Evolutionary conservation across 2,329 filamentous ascomycete species (phyloP), one percentile per base, ranked within the genome.

Genomic region (Fusarium pseudonygamai): DNA sequence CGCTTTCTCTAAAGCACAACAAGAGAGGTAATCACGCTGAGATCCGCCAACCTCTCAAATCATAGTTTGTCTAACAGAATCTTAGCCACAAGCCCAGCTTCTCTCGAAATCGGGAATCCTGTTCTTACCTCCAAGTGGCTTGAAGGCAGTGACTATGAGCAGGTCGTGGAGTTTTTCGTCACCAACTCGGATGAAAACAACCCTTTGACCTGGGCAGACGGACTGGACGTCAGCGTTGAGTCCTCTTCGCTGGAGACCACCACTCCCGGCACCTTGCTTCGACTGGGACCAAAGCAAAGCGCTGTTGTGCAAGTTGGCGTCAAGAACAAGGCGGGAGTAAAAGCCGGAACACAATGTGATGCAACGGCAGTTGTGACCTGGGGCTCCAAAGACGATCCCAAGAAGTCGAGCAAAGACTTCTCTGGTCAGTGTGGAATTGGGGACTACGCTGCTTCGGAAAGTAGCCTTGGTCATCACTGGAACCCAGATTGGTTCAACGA

Each of bases 41-140:
- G 5, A 8, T 20, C 1, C 7, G 0, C 4, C 3, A 20, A 3
- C 11, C 0, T 12, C 11, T 26, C 7, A 2, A 26, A 20, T 14
- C 16, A 45, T 9, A 14, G 3, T 0, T 32, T 32, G 1, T 13
- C 32, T 32, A 6, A 32, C 30, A 30, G 3, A 30, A 4, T 12
- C 11, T 4, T 9, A 46, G 43, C 43, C 8, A 22, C 18, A 28
- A 46, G 26, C 26, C 26, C 43, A 46, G 26, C 18, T 22, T 46
- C 43, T 11, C 18, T 46, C 6, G 18, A 11, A 11, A 46, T 46
- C 4, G 43, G 43, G 0, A 46, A 22, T 22, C 43, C 43, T 0
- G 43, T 46, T 28, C 43, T 46, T 28, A 46, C 43, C 6, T 46
- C 43, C 8, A 46, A 46, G 6, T 46, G 43, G 43, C 26, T 46